These are phyloP conservation scores for Fraxinus angustifolia DNA, from an alignment of 305 asterid genomes.

Conservation along the genomic window DNA sequence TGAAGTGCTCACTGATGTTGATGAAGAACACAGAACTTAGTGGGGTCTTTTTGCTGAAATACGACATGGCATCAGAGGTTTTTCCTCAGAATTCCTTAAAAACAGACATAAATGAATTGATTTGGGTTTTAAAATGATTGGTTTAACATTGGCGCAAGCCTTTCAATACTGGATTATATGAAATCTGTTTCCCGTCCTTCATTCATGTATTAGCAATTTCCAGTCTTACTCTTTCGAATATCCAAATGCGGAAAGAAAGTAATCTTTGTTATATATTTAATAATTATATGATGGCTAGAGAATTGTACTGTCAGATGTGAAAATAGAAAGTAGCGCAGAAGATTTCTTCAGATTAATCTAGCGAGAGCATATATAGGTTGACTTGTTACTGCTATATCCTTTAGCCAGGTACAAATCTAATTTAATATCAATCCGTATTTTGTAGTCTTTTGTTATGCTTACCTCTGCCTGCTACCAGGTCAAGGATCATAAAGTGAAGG, in stretches of 20 bases:
- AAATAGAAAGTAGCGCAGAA: not conserved
- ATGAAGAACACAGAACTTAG: not conserved
- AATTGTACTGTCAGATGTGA: slow-evolving; percentile 1
- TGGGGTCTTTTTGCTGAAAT: not conserved
- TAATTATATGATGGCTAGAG: not conserved
- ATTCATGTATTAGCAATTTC: not conserved
- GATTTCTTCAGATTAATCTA: slow-evolving; percentile 11
- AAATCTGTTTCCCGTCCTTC: not conserved
- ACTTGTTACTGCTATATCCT: not conserved
- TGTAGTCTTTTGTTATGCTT: slow-evolving; percentile 22
- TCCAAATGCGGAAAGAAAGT: not conserved
- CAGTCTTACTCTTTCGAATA: not conserved
- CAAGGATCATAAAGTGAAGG: slow-evolving; percentile 60
- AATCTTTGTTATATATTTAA: not conserved
- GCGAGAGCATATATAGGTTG: not conserved
- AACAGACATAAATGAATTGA: not conserved
- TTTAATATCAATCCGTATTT: not conserved
- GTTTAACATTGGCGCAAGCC: not conserved
- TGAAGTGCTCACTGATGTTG: not conserved
- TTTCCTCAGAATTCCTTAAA: not conserved
- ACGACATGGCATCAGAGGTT: not conserved
- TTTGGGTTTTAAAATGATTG: not conserved
- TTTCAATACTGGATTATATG: not conserved
- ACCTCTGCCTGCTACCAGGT: slow-evolving; percentile 52
- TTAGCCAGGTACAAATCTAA: not conserved